Evolutionary conservation across 306 rosid genomes (phyloP), one percentile per base, ranked within the genome.

Genomic region (Dryas alaskensis): DNA sequence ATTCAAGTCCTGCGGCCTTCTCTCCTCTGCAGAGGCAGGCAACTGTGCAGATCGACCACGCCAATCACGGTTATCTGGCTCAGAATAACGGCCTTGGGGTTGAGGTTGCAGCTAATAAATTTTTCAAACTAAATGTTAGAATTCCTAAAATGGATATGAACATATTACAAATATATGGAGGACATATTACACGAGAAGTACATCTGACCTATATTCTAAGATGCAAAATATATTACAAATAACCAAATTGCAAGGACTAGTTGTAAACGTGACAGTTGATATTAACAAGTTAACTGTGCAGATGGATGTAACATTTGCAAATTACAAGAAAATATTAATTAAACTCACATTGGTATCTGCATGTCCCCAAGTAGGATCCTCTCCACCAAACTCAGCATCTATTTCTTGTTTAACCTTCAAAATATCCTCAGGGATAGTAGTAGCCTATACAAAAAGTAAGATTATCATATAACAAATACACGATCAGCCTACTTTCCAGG

Each of bases 61-160:
- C 86, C 86, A 83, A 67, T 83, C 81, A 43, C 81, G 81, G 55
- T 72, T 72, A 50, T 83, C 86, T 60, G 79, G 67, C 80, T 83
- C 84, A 19, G 75, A 67, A 77, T 75, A 67, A 66, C 72, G 86
- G 67, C 61, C 47, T 76, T 76, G 79, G 52, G 70, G 55, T 76
- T 76, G 83, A 17, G 76, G 44, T 77, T 76, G 83, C 76, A 4
- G 65, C 81, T 79, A 44, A 72, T 13, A 64, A 43, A 3, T 14
- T 27, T 52, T 22, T 46, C 12, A n/a, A 60, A 69, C 55, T 9
- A 4, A 37, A 43, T 42, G 51, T 69, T 9, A 60, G 67, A 64
- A 16, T 22, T 64, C 13, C 39, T 69, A 4, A 4, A 39, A 22
- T 4, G 19, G 10, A 9, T 17, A 51, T 6, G 37, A n/a, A 16